These are phyloP conservation scores for Penicillium sp. DNA, from an alignment of 2,329 filamentous ascomycete genomes.

Conservation along the genomic window DNA sequence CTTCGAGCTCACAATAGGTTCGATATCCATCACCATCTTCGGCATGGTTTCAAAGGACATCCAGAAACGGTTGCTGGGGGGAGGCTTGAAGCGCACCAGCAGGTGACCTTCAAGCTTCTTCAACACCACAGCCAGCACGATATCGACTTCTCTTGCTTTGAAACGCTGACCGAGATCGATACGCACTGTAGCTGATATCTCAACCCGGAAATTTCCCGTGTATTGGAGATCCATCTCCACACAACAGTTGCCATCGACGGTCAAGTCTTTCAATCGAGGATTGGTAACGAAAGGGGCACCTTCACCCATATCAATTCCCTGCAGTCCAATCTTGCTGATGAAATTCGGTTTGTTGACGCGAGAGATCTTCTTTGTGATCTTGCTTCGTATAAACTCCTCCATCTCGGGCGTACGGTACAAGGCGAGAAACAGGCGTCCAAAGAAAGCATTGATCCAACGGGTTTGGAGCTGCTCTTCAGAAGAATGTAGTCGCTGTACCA, in stretches of 20 bases:
- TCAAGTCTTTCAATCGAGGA: conserved; percentile 83
- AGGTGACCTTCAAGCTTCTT: conserved; percentile 85
- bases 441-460: conserved; percentile 88
- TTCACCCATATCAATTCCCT: conserved; percentile 82
- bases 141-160: conserved; percentile 85
- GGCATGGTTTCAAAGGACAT: conserved; percentile 92
- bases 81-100: conserved; percentile 86
- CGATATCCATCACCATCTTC: conserved; percentile 90
- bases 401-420: conserved; percentile 83
- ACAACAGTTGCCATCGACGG: conserved; percentile 85
- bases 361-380: conserved; percentile 95
- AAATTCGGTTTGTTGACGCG: conserved; percentile 91
- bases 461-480: conserved; percentile 89
- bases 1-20: conserved; percentile 91
- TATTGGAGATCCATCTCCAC: conserved; percentile 89
- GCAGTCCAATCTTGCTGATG: conserved; percentile 81
- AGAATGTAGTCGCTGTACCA: conserved; percentile 89
- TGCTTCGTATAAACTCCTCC: conserved; percentile 76
- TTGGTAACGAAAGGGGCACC: conserved; percentile 88
- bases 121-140: conserved; percentile 83
- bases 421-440: conserved; percentile 86
- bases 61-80: conserved; percentile 96
- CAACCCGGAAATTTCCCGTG: conserved; percentile 83
- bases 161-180: conserved; percentile 88
- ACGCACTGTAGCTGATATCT: conserved; percentile 89